Evolutionary conservation across 2,329 filamentous ascomycete genomes (phyloP).

Genomic region (Torrubiella hemipterigena): DNA sequence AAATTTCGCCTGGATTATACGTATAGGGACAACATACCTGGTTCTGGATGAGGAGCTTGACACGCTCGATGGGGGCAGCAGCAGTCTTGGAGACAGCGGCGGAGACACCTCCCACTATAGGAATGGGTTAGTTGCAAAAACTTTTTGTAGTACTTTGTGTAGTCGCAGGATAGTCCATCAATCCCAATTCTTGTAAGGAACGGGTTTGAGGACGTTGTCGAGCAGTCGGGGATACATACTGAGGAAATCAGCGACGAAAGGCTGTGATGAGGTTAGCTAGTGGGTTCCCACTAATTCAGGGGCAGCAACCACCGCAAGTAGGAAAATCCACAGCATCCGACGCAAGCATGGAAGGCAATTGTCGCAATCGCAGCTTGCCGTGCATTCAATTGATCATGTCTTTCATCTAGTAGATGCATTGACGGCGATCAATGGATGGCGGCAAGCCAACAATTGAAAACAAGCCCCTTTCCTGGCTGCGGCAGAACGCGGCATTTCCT

Average conservation of each 20-base stretch:
- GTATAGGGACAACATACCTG: constrained; percentile 62
- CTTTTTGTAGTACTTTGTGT: constrained; percentile 1
- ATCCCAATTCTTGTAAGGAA: no score
- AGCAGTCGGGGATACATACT: constrained; percentile 54
- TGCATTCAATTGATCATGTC: constrained; percentile 10
- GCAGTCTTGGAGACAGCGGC: constrained; percentile 99
- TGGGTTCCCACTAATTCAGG: constrained; percentile 5
- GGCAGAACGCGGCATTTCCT: constrained; percentile 16
- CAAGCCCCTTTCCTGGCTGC: constrained; percentile 1
- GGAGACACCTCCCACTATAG: constrained; percentile 96
- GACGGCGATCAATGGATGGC: no score
- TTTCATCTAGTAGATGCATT: no score
- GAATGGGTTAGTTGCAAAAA: constrained; percentile 15
- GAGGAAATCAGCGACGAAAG: constrained; percentile 97
- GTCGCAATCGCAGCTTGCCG: neutral
- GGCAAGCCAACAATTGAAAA: no score
- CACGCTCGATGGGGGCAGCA: constrained; percentile 99
- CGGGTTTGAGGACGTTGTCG: no score
- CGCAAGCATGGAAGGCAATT: neutral
- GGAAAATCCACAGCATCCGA: no score
- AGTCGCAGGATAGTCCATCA: neutral
- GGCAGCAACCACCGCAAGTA: no score
- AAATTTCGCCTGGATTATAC: neutral
- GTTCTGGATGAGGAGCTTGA: constrained; percentile 99
- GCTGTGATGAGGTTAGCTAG: constrained; percentile 42